These are phyloP conservation scores for Pseudocercospora pini-densiflorae DNA, from an alignment of 2,329 filamentous ascomycete genomes.

Conservation along the genomic window DNA sequence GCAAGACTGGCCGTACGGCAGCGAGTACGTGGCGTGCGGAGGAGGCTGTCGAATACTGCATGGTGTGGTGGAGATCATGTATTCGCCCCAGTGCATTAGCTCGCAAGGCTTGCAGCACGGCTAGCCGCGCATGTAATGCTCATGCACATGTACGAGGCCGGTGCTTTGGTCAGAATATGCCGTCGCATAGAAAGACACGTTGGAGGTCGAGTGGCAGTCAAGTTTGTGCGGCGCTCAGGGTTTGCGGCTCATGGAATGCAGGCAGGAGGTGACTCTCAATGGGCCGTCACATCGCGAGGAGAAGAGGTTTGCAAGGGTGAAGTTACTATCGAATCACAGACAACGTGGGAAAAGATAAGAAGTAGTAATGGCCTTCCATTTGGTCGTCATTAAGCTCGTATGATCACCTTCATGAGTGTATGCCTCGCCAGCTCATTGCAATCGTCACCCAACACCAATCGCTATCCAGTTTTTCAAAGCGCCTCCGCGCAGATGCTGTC, in stretches of 20 bases:
- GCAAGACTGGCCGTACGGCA: not conserved
- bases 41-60: not conserved
- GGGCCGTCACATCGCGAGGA: not conserved
- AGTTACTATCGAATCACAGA: not conserved
- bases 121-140: not conserved
- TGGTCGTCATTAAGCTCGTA: not conserved
- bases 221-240: not conserved
- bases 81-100: not conserved
- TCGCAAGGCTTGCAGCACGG: not conserved
- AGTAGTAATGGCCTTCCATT: not conserved
- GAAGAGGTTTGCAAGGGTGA: not conserved
- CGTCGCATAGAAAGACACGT: not conserved
- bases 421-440: constrained; percentile 10
- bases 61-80: not conserved
- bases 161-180: no score
- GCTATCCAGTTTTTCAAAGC: constrained; percentile 1
- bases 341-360: not conserved
- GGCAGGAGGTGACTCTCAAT: not conserved
- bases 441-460: constrained; percentile 15
- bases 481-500: constrained; percentile 7
- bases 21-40: not conserved
- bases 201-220: not conserved
- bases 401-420: not conserved
- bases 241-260: not conserved
- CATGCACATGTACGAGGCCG: not conserved